Evolutionary conservation across 768 basidiomycete species (phyloP).

Genomic region (Suillus weaverae): DNA sequence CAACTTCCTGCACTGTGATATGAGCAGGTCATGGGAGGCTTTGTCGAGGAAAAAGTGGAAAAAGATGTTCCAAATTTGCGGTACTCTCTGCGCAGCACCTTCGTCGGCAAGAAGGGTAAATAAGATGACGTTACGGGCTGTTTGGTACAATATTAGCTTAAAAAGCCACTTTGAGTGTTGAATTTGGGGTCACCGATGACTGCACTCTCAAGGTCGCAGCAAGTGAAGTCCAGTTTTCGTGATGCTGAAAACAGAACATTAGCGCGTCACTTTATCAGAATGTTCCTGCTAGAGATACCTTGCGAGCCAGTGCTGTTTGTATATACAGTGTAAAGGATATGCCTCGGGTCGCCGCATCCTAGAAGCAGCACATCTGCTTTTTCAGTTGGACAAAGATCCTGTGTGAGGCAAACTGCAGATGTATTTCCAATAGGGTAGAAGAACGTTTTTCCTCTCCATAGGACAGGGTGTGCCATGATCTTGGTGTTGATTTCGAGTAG

Average conservation of each 20-base stretch:
- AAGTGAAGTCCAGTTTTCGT: constrained; percentile 29
- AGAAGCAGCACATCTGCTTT: constrained; percentile 48
- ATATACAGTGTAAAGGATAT: constrained; percentile 50
- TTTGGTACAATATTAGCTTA: neutral
- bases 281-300: no score
- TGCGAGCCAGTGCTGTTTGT: constrained; percentile 1
- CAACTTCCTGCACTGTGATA: constrained; percentile 28
- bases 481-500: neutral
- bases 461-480: constrained; percentile 44
- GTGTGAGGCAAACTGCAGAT: constrained; percentile 48
- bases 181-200: constrained; percentile 22
- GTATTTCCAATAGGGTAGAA: constrained; percentile 67
- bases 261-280: neutral
- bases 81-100: constrained; percentile 14
- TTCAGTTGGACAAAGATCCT: constrained; percentile 47
- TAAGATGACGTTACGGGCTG: constrained; percentile 30
- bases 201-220: constrained; percentile 31
- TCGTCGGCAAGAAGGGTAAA: constrained; percentile 30
- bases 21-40: constrained; percentile 24
- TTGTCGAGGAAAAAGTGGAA: constrained; percentile 29
- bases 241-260: constrained; percentile 13
- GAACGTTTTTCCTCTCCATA: constrained; percentile 43
- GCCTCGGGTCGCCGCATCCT: constrained; percentile 58
- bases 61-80: constrained; percentile 31
- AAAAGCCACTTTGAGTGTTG: neutral